phyloP scores from a whole-genome alignment of 2,329 filamentous ascomycete species.

The Paraphaeosphaeria sporulosa region DNA sequence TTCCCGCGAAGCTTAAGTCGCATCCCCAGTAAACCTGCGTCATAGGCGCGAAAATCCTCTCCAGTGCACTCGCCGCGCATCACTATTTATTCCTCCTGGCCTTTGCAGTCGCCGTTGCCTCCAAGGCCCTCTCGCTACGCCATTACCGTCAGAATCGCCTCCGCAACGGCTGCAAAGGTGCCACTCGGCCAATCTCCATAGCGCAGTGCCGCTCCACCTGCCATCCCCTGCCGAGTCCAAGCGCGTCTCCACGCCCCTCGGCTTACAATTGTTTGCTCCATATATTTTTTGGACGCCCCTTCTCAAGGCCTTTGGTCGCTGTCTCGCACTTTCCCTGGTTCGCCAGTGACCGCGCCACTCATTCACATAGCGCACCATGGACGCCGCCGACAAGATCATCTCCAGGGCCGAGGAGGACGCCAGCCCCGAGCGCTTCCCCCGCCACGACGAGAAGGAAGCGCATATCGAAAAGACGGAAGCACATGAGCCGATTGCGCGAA shows the following conservation, averaged over 20 bases:
- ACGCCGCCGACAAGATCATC: constrained; percentile 64
- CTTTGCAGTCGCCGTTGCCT: neutral
- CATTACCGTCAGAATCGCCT: neutral
- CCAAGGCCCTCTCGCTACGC: neutral
- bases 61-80: neutral
- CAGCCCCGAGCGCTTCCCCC: constrained; percentile 49
- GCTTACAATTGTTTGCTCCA: neutral
- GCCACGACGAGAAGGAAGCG: constrained; percentile 55
- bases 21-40: neutral
- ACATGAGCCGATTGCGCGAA: constrained; percentile 61
- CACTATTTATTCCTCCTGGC: neutral
- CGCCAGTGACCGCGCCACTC: neutral
- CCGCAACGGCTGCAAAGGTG: neutral
- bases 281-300: neutral
- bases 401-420: constrained; percentile 64
- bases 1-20: constrained; percentile 7
- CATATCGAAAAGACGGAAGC: constrained; percentile 56
- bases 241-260: constrained; percentile 1
- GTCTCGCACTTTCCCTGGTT: neutral
- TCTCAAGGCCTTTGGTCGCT: neutral
- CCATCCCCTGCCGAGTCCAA: constrained; percentile 7
- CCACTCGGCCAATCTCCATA: constrained; percentile 1
- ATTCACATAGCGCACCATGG: constrained; percentile 43
- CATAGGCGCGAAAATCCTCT: constrained; percentile 1
- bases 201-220: neutral